Evolutionary conservation across 2,329 filamentous ascomycete genomes (phyloP).

Genomic region (Aspergillus pseudotamarii): DNA sequence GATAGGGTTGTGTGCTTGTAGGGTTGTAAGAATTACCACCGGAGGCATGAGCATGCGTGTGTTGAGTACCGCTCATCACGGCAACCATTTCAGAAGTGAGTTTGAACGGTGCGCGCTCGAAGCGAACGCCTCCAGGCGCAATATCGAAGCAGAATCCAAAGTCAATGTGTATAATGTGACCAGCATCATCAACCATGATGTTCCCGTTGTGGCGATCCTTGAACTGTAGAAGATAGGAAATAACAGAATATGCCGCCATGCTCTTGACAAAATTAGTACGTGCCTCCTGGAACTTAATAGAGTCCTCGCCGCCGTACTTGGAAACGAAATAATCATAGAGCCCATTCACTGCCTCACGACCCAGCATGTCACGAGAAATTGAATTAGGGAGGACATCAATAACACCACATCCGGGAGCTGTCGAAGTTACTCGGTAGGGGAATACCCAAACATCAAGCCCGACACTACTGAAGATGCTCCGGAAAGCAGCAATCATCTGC

Average conservation of each 20-base stretch:
- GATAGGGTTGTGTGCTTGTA: slow-evolving; percentile 82
- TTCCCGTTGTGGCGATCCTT: slow-evolving; percentile 99
- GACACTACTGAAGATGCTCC: slow-evolving; percentile 92
- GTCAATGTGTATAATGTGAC: slow-evolving; percentile 97
- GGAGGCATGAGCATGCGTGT: slow-evolving; percentile 29
- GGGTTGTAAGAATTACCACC: slow-evolving; percentile 41
- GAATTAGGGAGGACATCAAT: slow-evolving; percentile 98
- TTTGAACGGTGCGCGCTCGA: slow-evolving; percentile 98
- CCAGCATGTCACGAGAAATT: slow-evolving; percentile 97
- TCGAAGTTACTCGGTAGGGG: slow-evolving; percentile 95
- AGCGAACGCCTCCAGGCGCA: slow-evolving; percentile 92
- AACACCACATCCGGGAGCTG: slow-evolving; percentile 93
- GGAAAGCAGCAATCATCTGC: slow-evolving; percentile 97
- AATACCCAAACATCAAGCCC: slow-evolving; percentile 97
- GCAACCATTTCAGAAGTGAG: slow-evolving; percentile 96
- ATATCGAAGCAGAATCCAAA: slow-evolving; percentile 99
- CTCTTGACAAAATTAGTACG: slow-evolving; percentile 98
- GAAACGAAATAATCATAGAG: slow-evolving; percentile 98
- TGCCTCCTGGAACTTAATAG: slow-evolving; percentile 89
- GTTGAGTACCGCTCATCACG: slow-evolving; percentile 84
- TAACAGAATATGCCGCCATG: slow-evolving; percentile 98
- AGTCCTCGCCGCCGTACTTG: slow-evolving; percentile 96
- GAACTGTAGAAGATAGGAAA: slow-evolving; percentile 95
- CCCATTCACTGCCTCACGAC: slow-evolving; percentile 95
- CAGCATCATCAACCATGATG: slow-evolving; percentile 98